phyloP scores from a whole-genome alignment of 192 early-diverging fungal genomes.

The Backusella macrospora region DNA sequence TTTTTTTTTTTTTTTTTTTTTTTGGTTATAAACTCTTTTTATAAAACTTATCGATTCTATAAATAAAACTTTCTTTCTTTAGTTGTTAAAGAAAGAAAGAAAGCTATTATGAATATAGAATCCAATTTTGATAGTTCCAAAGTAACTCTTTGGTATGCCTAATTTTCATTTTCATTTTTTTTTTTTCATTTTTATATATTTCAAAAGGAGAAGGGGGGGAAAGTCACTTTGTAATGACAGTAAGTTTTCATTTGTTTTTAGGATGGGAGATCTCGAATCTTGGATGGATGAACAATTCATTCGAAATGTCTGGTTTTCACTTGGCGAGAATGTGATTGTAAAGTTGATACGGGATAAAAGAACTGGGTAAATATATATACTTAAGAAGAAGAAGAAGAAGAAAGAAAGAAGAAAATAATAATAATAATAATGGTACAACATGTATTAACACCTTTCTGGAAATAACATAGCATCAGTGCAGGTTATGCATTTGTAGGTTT shows the following conservation, averaged over 20 bases:
- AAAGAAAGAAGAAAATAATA: too few relatives aligned
- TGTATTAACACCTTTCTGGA: not conserved
- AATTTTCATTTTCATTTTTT: not conserved
- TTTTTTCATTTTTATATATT: too few relatives aligned
- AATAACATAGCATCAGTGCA: slow-evolving; percentile 53
- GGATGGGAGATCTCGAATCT: slow-evolving; percentile 95
- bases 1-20: too few relatives aligned
- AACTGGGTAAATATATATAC: slow-evolving; percentile 62
- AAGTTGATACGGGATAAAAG: slow-evolving; percentile 94
- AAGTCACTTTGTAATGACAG: slow-evolving; percentile 3
- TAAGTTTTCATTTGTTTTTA: slow-evolving; percentile 20
- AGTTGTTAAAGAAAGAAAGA: too few relatives aligned
- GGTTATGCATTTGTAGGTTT: slow-evolving; percentile 97
- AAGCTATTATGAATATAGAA: not conserved
- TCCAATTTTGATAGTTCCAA: slow-evolving; percentile 1
- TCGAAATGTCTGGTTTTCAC: slow-evolving; percentile 75
- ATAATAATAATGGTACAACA: not conserved
- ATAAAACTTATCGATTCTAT: too few relatives aligned
- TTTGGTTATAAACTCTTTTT: too few relatives aligned
- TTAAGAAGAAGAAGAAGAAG: not conserved
- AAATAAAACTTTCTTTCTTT: too few relatives aligned
- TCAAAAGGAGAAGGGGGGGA: not conserved
- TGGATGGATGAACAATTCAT: slow-evolving; percentile 98
- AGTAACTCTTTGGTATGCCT: not conserved
- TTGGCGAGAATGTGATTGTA: slow-evolving; percentile 85